Base-by-base conservation (phyloP, 2,329 filamentous ascomycete species). In the Ophiostoma sp. region DNA sequence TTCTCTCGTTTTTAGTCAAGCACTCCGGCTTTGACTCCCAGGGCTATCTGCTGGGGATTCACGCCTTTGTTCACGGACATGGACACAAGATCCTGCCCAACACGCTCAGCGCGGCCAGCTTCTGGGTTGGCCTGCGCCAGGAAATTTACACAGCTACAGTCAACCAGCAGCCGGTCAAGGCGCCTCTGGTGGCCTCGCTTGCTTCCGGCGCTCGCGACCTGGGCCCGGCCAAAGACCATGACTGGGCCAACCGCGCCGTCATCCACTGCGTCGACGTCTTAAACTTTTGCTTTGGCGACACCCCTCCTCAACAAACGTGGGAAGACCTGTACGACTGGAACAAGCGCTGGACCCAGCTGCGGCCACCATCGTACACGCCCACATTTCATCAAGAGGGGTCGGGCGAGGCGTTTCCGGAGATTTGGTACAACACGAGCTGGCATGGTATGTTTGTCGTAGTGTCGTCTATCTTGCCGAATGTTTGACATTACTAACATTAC, bases 261-360 rank as follows among this genome's bases (percentile, higher is more conserved):
- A 81, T 86, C 3, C 83, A 87, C 72, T 86, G 85, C 67, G 85
- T 85, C n/a, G 85, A 88, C 70, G 84, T 88, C 0, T 76, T 89
- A 16, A 85, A 87, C 70, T 87, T 83, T 72, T 89, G 87, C 74
- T 89, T 88, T 72, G 80, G 81, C 1, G 77, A 80, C 16, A 74
- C 72, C 16, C n/a, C 36, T 71, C 74, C 73, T 71, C 77, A 69
- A 70, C 75, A 66, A 60, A 70, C 74, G 47, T 86, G 84, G 78
- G 76, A 74, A 6, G 77, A 79, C 38, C 76, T 87, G 12, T 75
- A 80, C 11, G 75, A 79, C 5, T 82, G 81, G 68, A 79, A 81
- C 66, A 74, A 78, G 44, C 75, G 77, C 36, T 87, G 85, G 85
- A 73, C 78, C 14, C 74, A 76, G 5, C 75, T 75, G 40, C 79